Conservation (phyloP, 208 protist genomes). For the Novymonas esmeraldas region DNA sequence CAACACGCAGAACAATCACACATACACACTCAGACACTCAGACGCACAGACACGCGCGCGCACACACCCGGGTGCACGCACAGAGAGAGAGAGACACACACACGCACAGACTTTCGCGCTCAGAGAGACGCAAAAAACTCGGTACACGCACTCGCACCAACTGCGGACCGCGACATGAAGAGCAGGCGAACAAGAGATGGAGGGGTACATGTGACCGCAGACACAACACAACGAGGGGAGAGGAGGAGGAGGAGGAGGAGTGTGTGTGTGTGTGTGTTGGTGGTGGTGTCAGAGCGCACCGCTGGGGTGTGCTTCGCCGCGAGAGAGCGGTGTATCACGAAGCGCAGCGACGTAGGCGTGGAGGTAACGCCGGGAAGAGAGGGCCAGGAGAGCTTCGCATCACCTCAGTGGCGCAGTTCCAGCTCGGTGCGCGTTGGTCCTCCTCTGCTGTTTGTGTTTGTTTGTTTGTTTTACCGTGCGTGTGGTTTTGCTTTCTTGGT, state of each 20-base stretch:
- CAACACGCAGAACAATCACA: neutral
- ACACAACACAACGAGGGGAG: slow-evolving; percentile 5
- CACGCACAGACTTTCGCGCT: neutral
- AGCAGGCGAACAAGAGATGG: slow-evolving; percentile 4
- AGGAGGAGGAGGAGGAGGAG: neutral
- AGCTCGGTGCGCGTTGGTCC: too few relatives aligned
- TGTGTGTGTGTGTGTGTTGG: neutral
- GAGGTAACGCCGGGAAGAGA: neutral
- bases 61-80: too few relatives aligned
- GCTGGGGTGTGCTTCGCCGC: too few relatives aligned
- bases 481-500: too few relatives aligned
- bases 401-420: too few relatives aligned
- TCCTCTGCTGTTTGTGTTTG: too few relatives aligned
- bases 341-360: too few relatives aligned
- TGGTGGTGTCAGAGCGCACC: neutral
- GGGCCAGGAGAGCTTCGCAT: too few relatives aligned
- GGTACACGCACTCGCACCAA: neutral
- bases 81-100: neutral
- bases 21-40: neutral
- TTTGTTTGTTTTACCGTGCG: too few relatives aligned
- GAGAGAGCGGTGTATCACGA: too few relatives aligned
- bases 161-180: neutral
- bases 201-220: neutral
- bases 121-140: neutral
- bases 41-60: neutral